Percentiles rank a stretch among this genome's conserved stretches.
These are phyloP conservation scores for Laetiporus sulphureus DNA, from an alignment of 1,284 basidiomycete species.

Conservation along the genomic window DNA sequence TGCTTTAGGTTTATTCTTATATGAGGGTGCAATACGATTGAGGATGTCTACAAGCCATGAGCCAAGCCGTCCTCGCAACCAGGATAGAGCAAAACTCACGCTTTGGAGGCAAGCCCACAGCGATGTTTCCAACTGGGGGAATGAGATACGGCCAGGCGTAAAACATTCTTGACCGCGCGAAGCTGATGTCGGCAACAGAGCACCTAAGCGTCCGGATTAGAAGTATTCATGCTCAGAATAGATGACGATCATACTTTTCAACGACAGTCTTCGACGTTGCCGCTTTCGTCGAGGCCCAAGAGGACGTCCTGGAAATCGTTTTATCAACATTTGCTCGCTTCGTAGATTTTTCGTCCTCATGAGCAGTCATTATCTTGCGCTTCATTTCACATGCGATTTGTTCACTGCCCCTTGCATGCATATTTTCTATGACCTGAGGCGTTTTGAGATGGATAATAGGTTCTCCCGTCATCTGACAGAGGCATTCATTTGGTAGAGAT, in stretches of 20 bases:
- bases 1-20: slow-evolving; percentile 22
- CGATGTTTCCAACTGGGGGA: slow-evolving; percentile 37
- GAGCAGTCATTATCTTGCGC: too few species aligned
- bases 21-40: slow-evolving; percentile 45
- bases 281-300: too few species aligned
- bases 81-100: slow-evolving; percentile 36
- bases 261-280: too few species aligned
- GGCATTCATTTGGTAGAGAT: slow-evolving; percentile 70
- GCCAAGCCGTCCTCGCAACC: slow-evolving; percentile 5
- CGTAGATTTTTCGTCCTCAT: too few species aligned
- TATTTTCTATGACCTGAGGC: slow-evolving; percentile 15
- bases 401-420: too few species aligned
- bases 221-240: too few species aligned
- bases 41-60: slow-evolving; percentile 46
- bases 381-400: too few species aligned
- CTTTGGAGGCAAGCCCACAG: slow-evolving; percentile 61
- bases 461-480: slow-evolving; percentile 73
- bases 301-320: too few species aligned
- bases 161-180: slow-evolving; percentile 57
- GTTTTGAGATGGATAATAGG: slow-evolving; percentile 47
- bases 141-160: slow-evolving; percentile 55
- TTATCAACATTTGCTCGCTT: too few species aligned
- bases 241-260: too few species aligned
- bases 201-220: too few species aligned
- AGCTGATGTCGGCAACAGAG: slow-evolving; percentile 45